Evolutionary conservation across 192 early-diverging fungal genomes (phyloP).

Genomic region (Entomortierella beljakovae): DNA sequence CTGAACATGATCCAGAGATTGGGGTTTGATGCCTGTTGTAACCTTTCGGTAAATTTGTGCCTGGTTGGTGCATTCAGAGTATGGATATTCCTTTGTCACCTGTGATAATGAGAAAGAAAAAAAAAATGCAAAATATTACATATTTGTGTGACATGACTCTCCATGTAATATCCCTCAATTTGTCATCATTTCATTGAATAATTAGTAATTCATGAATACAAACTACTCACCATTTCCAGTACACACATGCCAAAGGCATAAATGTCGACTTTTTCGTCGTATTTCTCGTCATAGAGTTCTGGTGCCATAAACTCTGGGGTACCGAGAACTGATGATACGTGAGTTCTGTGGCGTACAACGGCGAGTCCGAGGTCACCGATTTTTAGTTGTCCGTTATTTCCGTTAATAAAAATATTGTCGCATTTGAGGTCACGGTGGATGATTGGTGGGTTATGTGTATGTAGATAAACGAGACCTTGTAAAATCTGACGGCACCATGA

Average conservation of each 20-base stretch:
- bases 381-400: conserved; percentile 88
- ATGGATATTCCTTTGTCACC: conserved; percentile 89
- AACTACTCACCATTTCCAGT: conserved; percentile 63
- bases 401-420: conserved; percentile 92
- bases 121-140: not conserved
- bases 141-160: conserved; percentile 5
- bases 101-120: conserved; percentile 11
- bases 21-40: conserved; percentile 77
- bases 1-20: conserved; percentile 69
- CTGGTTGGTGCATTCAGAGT: conserved; percentile 85
- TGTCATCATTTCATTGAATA: not conserved
- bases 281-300: conserved; percentile 90
- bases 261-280: conserved; percentile 90
- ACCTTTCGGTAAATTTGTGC: conserved; percentile 89
- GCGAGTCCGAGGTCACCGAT: conserved; percentile 89
- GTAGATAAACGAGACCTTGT: conserved; percentile 82
- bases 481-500: conserved; percentile 87
- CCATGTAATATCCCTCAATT: not conserved
- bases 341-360: conserved; percentile 70
- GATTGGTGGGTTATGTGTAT: conserved; percentile 81
- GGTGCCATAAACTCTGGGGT: conserved; percentile 94
- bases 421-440: conserved; percentile 84
- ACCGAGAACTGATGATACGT: conserved; percentile 79
- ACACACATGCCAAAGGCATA: conserved; percentile 92
- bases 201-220: not conserved